Base-by-base conservation (phyloP, 2,329 filamentous ascomycete species). In the Phyllachora maydis region DNA sequence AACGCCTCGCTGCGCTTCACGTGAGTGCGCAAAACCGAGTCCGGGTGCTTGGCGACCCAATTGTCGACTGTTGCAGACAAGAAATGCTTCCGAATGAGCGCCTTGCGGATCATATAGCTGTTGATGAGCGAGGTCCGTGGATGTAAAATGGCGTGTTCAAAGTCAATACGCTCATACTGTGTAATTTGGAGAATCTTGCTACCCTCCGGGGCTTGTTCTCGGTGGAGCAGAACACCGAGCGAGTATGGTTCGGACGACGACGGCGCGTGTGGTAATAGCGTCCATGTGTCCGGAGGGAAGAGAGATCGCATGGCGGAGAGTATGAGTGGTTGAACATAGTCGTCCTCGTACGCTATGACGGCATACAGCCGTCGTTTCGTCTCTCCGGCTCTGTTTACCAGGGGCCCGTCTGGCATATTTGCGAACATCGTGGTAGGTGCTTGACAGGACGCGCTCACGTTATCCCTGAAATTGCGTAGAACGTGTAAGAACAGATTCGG, bases 71-170 rank as follows among this genome's bases (percentile, higher is more conserved):
- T 93, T 11, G 71, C 67, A 4, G 75, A 73, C 3, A 98, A 62
- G 43, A 88, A 95, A 45, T 98, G 88, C 48, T 98, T 98, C 28
- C 88, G 68, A 37, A 95, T 95, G 11, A 98, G 58, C 0, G 88
- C 88, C 54, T 95, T 95, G 38, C 88, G 76, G 43, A 95, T 90
- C 41, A 93, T 65, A 47, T 93, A 95, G 40, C 79, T 78, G 48
- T 93, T 95, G 35, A 78, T 59, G 2, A 92, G 55, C 8, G 62
- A 66, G 0, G 65, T 67, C 1, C 47, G 42, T 0, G 74, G 49
- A 34, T 79, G 56, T 2, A 54, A 45, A 27, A 75, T 56, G 11
- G 76, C 62, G 37, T 74, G 67, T 26, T 77, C 70, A 44, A 92
- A 95, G 41, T 91, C 77, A 28, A 95, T 65, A 19, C 65, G 57